A percentile compares a stretch with the other conserved stretches of the same genome.
Conservation (phyloP, 2,329 filamentous ascomycete species). For the Ceratocystis lukuohia region DNA sequence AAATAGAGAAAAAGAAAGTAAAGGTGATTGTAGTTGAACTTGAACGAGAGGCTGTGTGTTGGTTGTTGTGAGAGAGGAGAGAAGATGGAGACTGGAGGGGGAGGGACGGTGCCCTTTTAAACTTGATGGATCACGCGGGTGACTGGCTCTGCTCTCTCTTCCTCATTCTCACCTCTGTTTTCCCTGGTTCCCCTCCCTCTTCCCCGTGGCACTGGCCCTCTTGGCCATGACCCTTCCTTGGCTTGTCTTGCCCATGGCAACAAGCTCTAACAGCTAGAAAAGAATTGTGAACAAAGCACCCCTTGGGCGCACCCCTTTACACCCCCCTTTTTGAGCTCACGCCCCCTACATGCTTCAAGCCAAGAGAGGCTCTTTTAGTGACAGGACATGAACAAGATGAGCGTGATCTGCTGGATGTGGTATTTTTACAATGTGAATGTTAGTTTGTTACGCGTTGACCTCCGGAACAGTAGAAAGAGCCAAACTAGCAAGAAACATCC, state of each 20-base stretch:
- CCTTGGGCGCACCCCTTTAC: background rate
- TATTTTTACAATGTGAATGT: background rate
- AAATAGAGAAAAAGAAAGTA: constrained; percentile 13
- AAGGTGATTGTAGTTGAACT: constrained; percentile 18
- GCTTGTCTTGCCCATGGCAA: background rate
- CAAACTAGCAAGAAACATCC: background rate
- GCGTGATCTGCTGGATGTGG: background rate
- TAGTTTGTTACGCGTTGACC: background rate
- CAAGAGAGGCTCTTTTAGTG: background rate
- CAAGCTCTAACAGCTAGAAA: background rate
- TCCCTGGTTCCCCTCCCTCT: no score
- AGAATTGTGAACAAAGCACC: background rate
- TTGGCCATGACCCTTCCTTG: background rate
- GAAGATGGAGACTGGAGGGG: background rate
- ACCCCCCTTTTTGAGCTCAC: background rate
- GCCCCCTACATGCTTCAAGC: background rate
- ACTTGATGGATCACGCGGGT: background rate
- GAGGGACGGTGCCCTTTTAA: constrained; percentile 15
- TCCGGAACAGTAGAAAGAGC: background rate
- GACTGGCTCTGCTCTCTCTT: no score
- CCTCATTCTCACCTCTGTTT: no score
- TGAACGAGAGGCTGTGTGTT: constrained; percentile 19
- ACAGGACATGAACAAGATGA: background rate
- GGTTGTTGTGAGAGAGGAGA: constrained; percentile 3
- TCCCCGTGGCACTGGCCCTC: background rate